Evolutionary conservation across 2,329 filamentous ascomycete species (phyloP), one percentile per base, ranked within the genome.

Genomic region (Lachnellula cervina): DNA sequence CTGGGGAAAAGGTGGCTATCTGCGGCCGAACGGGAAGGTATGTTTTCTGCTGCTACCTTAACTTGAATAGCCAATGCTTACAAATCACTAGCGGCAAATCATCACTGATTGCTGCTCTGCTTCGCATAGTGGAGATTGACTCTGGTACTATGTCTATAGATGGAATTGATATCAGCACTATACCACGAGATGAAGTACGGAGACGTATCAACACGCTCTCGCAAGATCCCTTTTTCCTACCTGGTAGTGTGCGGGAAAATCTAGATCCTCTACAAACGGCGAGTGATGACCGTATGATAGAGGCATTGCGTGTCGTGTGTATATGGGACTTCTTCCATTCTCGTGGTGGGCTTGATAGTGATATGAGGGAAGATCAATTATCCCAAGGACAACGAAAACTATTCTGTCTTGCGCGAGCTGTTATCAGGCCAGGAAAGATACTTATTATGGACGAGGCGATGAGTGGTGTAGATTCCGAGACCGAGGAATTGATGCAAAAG

Each of bases 361-460:
- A 57, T 2, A 74, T 86, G 59, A 72, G 73, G n/a, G 70, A 75
- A 2, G 56, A 59, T 1, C 73, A 91, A 0, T 92, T 97, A 71
- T 78, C 75, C 0, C 73, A 77, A 44, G 78, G 79, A 1, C 74
- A 82, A 59, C 67, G 69, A 45, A 79, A 81, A 63, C 65, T 81
- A 0, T 75, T 81, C 54, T 74, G 73, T 28, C 68, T 81, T 9
- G 78, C 77, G 0, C 69, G 79, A 6, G 74, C 77, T 0, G 68
- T 80, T 7, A 57, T 80, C 16, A 65, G 68, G 4, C 68, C 68
- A 34, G 68, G 71, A 0, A 71, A 68, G 14, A 62, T 78, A 2
- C 60, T 79, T 0, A 63, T 78, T 7, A 57, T 77, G 1, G 75
- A 76, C 21, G 74, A 76, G 59, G 69, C 71, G 1, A 76, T 73